Base-by-base conservation (phyloP, 2,329 filamentous ascomycete genomes). In the Fusarium phyllophilum region DNA sequence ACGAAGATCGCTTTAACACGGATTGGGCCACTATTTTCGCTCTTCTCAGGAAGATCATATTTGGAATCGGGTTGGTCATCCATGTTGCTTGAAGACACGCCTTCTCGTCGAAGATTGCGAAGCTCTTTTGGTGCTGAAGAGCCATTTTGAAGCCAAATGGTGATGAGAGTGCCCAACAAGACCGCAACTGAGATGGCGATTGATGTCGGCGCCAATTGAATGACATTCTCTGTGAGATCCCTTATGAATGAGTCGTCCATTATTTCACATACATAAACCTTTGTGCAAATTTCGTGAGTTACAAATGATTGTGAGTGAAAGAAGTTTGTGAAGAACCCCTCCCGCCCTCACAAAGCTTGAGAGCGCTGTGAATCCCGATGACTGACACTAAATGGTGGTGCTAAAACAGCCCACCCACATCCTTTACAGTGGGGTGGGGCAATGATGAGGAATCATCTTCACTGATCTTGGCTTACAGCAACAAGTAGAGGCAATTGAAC, bases 1-100 rank as follows among this genome's bases (percentile, higher is more conserved):
- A 80, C 66, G 8, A 75, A 78, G 2, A 80, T 65, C 8, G 78
- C 78, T 31, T 80, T 79, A 68, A 80, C 68, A 5, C 64, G 67
- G 3, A 77, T 69, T 2, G 78, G 61, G 3, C 8, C 38, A 4
- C 66, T 42, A 9, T n/a, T 52, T 6, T 51, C 9, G 3, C n/a
- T 45, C 7, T 24, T 59, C 42, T 71, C 69, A 1, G 72, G 68
- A 1, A 49, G 11, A 2, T 66, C 70, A 20, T 74, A 78, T 13
- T 62, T 64, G 20, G 51, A 5, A 17, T 78, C 66, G 10, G 67
- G 62, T 55, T 80, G 79, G 15, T 80, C 78, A 7, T 34, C 13
- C 77, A 80, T 80, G 41, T 80, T 77, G 26, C 74, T 76, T 7
- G 12, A 34, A 5, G 49, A 48, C 1, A 80, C 20, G 68, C 80